Conservation (phyloP, 2,329 filamentous ascomycete species). For the Diaporthe humulicola region DNA sequence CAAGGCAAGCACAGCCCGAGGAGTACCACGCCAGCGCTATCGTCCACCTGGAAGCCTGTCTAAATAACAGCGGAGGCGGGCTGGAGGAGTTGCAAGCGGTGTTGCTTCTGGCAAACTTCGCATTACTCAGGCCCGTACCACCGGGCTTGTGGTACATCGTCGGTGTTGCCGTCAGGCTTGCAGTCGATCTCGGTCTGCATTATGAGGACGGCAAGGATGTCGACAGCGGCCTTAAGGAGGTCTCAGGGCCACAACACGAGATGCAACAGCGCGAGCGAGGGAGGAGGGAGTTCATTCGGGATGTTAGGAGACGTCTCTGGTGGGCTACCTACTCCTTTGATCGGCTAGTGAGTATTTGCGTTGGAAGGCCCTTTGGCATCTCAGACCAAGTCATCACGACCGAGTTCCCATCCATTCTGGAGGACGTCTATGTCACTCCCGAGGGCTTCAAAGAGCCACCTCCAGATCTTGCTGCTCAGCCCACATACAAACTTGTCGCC, state of each 20-base stretch:
- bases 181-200: conserved; percentile 91
- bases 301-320: conserved; percentile 89
- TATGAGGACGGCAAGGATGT: conserved; percentile 85
- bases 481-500: conserved; percentile 91
- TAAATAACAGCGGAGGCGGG: conserved; percentile 88
- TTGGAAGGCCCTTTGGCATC: conserved; percentile 92
- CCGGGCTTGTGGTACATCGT: conserved; percentile 98
- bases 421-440: conserved; percentile 89
- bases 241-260: conserved; percentile 53
- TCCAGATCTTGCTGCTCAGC: conserved; percentile 65
- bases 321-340: conserved; percentile 98
- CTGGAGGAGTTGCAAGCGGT: conserved; percentile 96
- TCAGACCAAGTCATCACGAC: conserved; percentile 98
- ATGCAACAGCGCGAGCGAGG: conserved; percentile 64
- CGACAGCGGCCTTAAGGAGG: conserved; percentile 69
- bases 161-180: conserved; percentile 90
- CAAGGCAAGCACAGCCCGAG: conserved; percentile 80
- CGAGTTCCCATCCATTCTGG: conserved; percentile 89
- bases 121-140: conserved; percentile 88
- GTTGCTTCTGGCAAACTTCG: conserved; percentile 89
- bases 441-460: conserved; percentile 77
- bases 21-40: conserved; percentile 97
- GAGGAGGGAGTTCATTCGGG: conserved; percentile 85
- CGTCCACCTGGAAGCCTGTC: conserved; percentile 88
- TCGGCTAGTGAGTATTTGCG: conserved; percentile 93